Evolutionary conservation across 2,329 filamentous ascomycete species (phyloP), one percentile per base, ranked within the genome.

Genomic region (Aspergillus pseudoterreus): DNA sequence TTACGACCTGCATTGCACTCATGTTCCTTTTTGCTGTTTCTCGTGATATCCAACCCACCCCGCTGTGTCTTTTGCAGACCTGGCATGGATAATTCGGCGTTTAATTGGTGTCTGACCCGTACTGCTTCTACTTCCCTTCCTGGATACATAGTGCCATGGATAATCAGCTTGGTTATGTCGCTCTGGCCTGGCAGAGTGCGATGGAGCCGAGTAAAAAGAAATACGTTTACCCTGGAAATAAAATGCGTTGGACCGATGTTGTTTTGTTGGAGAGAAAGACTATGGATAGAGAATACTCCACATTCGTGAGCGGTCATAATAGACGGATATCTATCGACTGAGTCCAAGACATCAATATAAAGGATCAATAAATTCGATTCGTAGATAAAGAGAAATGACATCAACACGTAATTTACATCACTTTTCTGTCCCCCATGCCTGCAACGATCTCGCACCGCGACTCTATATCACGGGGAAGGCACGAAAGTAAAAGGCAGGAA

Each of bases 81-180:
- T 58, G 63, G 63, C 59, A 61, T 65, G 62, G 63, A 63, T 66
- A 60, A 62, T 63, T 46, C 43, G 66, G 66, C 64, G 65, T 65
- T 61, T 42, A 47, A 47, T 54, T 58, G 59, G 52, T 52, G 54
- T 53, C 51, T 53, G 36, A 50, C 49, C 53, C 38, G 33, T 45
- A 47, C 52, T 48, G 51, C 38, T 51, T 47, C 30, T 49, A n/a
- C 27, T 42, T 22, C 19, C 17, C 6, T 14, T 17, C 11, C 19
- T 19, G 39, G 19, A 19, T 42, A 19, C 39, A 41, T 22, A 45
- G 47, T 52, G 35, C 49, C 43, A 42, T 53, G 50, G 48, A 56
- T 57, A 55, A 56, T 57, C 45, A 49, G 47, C 32, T 27, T 17
- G n/a, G n/a, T 14, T n/a, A 15, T 30, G 21, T 19, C 11, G 12